These are phyloP conservation scores for Francoa sonchifolia DNA, from an alignment of 441 rosid genomes.

Conservation along the genomic window DNA sequence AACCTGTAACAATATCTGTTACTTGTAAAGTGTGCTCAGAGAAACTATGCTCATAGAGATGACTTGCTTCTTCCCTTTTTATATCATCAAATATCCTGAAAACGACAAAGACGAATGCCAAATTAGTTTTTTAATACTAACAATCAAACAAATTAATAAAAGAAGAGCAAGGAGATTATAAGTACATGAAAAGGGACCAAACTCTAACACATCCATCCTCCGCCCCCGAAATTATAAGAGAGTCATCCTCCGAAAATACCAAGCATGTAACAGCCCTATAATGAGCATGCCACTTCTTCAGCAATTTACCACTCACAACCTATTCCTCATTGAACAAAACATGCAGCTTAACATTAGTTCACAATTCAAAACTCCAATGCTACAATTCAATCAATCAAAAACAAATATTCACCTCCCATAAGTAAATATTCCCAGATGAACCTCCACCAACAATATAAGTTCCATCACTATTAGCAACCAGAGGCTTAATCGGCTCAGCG, in stretches of 20 bases:
- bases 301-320: constrained; percentile 73
- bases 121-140: background rate
- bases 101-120: background rate
- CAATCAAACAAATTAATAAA: background rate
- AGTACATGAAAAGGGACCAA: constrained; percentile 68
- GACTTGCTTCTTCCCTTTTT: constrained; percentile 36
- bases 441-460: constrained; percentile 73
- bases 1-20: constrained; percentile 61
- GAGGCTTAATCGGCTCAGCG: constrained; percentile 51
- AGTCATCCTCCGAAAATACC: constrained; percentile 66
- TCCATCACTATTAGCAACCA: constrained; percentile 55
- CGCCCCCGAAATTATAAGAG: constrained; percentile 68
- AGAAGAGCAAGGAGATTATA: background rate
- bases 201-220: constrained; percentile 68
- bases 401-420: constrained; percentile 57
- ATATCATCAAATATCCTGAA: constrained; percentile 63
- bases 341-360: no score
- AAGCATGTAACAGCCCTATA: constrained; percentile 61
- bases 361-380: background rate
- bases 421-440: constrained; percentile 47
- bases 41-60: constrained; percentile 51
- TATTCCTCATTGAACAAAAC: constrained; percentile 14
- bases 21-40: constrained; percentile 44
- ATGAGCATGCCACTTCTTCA: constrained; percentile 81
- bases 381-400: background rate